phyloP scores from a whole-genome alignment of 2,329 filamentous ascomycete species.

The Hawksworthiomyces lignivorus region DNA sequence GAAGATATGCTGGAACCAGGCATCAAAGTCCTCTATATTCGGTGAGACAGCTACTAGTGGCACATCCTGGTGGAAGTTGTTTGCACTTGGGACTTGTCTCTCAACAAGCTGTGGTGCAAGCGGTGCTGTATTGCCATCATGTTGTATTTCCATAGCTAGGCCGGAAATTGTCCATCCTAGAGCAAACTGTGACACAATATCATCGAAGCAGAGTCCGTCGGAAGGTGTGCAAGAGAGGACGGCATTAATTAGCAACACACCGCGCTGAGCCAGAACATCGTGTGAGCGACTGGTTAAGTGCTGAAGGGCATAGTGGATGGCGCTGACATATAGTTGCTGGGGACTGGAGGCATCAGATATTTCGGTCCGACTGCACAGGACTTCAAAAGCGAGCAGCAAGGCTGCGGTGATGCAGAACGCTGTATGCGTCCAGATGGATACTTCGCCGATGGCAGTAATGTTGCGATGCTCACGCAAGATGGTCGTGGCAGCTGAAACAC shows the following conservation, averaged over 20 bases:
- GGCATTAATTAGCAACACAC: slow-evolving; percentile 16
- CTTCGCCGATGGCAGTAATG: slow-evolving; percentile 12
- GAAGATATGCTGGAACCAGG: slow-evolving; percentile 17
- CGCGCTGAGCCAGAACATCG: slow-evolving; percentile 17
- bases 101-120: no score
- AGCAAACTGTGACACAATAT: slow-evolving; percentile 13
- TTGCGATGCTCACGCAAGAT: slow-evolving; percentile 22
- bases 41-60: no score
- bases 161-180: slow-evolving; percentile 14
- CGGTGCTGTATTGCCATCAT: no score
- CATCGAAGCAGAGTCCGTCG: slow-evolving; percentile 11
- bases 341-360: no score
- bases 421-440: slow-evolving; percentile 21
- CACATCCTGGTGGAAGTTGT: background rate
- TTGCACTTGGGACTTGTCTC: no score
- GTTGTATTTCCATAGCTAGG: slow-evolving; percentile 9
- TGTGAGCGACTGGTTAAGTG: slow-evolving; percentile 13
- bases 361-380: slow-evolving; percentile 16
- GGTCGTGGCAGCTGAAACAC: slow-evolving; percentile 27
- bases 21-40: slow-evolving; percentile 15
- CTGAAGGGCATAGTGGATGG: slow-evolving; percentile 11
- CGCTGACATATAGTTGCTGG: slow-evolving; percentile 6
- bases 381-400: slow-evolving; percentile 18
- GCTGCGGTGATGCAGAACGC: slow-evolving; percentile 21
- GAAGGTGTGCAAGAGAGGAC: slow-evolving; percentile 7